Evolutionary conservation across 139 green algal genomes (phyloP).

Genomic region (Pseudopediastrum boryanum): DNA sequence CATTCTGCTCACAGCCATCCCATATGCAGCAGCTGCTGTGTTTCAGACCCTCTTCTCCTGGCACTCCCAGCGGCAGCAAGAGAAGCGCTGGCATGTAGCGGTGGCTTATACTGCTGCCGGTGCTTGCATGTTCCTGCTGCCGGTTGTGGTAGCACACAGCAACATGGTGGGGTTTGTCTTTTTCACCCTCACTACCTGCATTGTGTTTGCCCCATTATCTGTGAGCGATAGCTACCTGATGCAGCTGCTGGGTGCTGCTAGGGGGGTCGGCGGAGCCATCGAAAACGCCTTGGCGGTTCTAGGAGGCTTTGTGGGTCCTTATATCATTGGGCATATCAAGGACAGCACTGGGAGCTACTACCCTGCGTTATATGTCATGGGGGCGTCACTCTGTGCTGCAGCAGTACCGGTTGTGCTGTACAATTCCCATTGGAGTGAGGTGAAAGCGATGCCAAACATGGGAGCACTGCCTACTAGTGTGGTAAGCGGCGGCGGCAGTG

Average conservation of each 20-base stretch:
- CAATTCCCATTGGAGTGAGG: constrained; percentile 16
- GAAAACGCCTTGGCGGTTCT: constrained; percentile 27
- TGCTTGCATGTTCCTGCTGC: constrained; percentile 29
- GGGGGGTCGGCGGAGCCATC: constrained; percentile 25
- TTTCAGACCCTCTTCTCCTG: constrained; percentile 31
- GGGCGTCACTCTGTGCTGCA: not conserved
- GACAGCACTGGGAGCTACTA: constrained; percentile 3
- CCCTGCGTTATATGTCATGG: constrained; percentile 34
- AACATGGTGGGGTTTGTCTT: constrained; percentile 18
- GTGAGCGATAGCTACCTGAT: constrained; percentile 9
- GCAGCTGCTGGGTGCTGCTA: constrained; percentile 25
- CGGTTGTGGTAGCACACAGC: constrained; percentile 3
- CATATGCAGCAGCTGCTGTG: constrained; percentile 24
- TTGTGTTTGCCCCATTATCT: constrained; percentile 29
- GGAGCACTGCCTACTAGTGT: too few species aligned
- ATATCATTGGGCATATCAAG: constrained; percentile 23
- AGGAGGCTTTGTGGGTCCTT: constrained; percentile 34
- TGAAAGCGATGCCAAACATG: constrained; percentile 21
- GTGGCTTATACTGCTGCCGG: constrained; percentile 13
- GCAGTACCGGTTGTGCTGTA: constrained; percentile 12
- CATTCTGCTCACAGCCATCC: constrained; percentile 32
- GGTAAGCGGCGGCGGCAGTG: too few species aligned
- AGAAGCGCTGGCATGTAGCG: constrained; percentile 34
- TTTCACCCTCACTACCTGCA: constrained; percentile 33
- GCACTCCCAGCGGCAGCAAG: constrained; percentile 30